Evolutionary conservation across 1,139 yeast genomes (phyloP), one percentile per base, ranked within the genome.

Genomic region (Yamadazyma jaroonii): DNA sequence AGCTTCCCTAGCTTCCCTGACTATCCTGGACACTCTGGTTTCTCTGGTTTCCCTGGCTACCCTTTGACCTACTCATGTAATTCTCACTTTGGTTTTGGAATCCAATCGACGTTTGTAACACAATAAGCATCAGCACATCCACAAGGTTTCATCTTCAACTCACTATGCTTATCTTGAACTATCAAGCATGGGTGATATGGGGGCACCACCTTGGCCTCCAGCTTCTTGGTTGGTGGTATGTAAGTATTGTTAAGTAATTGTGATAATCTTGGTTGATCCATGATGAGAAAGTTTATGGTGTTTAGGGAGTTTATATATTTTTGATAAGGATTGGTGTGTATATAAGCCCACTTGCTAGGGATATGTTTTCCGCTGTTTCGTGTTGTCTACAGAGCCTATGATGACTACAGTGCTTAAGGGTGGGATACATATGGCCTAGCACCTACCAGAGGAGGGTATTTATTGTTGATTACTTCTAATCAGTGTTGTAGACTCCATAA

Each of bases 51-150:
- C n/a, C n/a, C n/a, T n/a, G n/a, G n/a, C n/a, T n/a, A n/a, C n/a
- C n/a, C n/a, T n/a, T n/a, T n/a, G n/a, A n/a, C n/a, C n/a, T n/a
- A n/a, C n/a, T n/a, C n/a, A n/a, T n/a, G n/a, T n/a, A n/a, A n/a
- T n/a, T n/a, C n/a, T 28, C 33, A 33, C 35, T 50, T 54, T 2
- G 61, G 63, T 32, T 59, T 52, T 0, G 74, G 75, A 29, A 70
- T 70, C 74, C 74, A 68, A 9, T 48, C 56, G 1, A 72, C 74
- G 42, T 67, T 62, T 44, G 59, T 67, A 17, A 69, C 67, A 44
- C 74, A 70, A 47, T 67, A 65, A n/a, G 47, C 44, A 47, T 66
- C 74, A 4, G 73, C 64, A 50, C 75, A 70, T 4, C 76, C 76
- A 49, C 75, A 70, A 3, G 61, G 57, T 42, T 68, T 67, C 31